Percentiles rank a stretch among this genome's conserved stretches.
Conservation (phyloP, 2,329 filamentous ascomycete species). For the Parascedosporium putredinis region DNA sequence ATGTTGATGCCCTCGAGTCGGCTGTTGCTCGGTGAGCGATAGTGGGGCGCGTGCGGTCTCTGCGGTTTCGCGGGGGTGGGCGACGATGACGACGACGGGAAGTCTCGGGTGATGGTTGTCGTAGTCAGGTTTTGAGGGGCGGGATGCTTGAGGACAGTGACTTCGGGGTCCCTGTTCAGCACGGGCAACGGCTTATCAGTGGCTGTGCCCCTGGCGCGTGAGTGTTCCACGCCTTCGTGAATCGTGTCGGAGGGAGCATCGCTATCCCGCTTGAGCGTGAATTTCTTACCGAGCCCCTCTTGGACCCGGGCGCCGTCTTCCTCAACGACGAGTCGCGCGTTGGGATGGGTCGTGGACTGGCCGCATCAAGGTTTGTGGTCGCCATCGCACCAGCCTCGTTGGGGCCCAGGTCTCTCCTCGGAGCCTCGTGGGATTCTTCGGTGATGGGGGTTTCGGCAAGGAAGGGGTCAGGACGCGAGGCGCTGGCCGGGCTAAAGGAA, state of each 20-base stretch:
- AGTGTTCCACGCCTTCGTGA: slow-evolving; percentile 29
- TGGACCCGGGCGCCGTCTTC: slow-evolving; percentile 41
- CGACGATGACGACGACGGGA: neutral
- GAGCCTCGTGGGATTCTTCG: slow-evolving; percentile 34
- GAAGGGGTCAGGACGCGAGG: slow-evolving; percentile 34
- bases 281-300: slow-evolving; percentile 40
- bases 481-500: slow-evolving; percentile 14
- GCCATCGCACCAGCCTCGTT: slow-evolving; percentile 14
- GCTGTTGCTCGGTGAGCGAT: neutral
- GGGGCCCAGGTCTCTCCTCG: slow-evolving; percentile 14
- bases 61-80: too few species aligned
- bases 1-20: neutral
- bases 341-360: slow-evolving; percentile 47
- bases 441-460: slow-evolving; percentile 43
- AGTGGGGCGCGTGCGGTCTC: neutral
- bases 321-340: slow-evolving; percentile 57
- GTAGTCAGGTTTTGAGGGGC: neutral
- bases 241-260: slow-evolving; percentile 26
- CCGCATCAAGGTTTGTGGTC: slow-evolving; percentile 13
- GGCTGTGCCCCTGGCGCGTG: neutral
- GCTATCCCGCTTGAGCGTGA: slow-evolving; percentile 37
- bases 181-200: neutral
- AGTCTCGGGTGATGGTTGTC: neutral
- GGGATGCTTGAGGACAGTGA: slow-evolving; percentile 9
- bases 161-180: neutral